Evolutionary conservation across 2,329 filamentous ascomycete species (phyloP), one percentile per base, ranked within the genome.

Genomic region (Piedraia hortae): DNA sequence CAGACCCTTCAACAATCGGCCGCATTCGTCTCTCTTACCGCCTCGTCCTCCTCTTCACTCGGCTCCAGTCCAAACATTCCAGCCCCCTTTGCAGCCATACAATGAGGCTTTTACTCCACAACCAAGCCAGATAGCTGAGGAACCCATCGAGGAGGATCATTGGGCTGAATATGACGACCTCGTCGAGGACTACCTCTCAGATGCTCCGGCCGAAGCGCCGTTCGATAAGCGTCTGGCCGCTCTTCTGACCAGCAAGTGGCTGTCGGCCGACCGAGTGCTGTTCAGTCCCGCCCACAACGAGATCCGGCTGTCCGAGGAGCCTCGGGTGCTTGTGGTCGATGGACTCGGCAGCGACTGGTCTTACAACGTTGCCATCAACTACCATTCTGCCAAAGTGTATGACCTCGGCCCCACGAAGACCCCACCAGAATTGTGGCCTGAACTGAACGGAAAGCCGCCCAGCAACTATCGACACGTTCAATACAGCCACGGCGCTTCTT

Each of bases 121-220:
- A n/a, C n/a, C n/a, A n/a, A n/a, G n/a, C n/a, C n/a, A n/a, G n/a
- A n/a, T n/a, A n/a, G n/a, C n/a, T n/a, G n/a, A n/a, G n/a, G n/a
- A n/a, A n/a, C n/a, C n/a, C n/a, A n/a, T n/a, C 16, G 73, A 88
- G 31, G 82, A 91, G 34, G 82, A 91, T 38, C 59, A 90, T 2
- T 93, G 82, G 82, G 68, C 80, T 22, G 82, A 89, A 44, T 91
- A 88, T 38, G 68, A 93, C 32, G 82, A 91, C 34, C 50, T 91
- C 7, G 59, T 91, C 24, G 72, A 73, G 23, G n/a, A n/a, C n/a
- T n/a, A n/a, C n/a, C n/a, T n/a, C 17, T 34, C 37, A 11, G 26
- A 34, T 12, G 41, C 39, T 4, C 18, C 39, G 15, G 34, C 38
- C 3, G 37, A 38, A 18, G 29, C 27, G 7, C 29, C 31, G 13